Conservation (phyloP, 495 filamentous ascomycete species). For the Hypoxylon cercidicola region DNA sequence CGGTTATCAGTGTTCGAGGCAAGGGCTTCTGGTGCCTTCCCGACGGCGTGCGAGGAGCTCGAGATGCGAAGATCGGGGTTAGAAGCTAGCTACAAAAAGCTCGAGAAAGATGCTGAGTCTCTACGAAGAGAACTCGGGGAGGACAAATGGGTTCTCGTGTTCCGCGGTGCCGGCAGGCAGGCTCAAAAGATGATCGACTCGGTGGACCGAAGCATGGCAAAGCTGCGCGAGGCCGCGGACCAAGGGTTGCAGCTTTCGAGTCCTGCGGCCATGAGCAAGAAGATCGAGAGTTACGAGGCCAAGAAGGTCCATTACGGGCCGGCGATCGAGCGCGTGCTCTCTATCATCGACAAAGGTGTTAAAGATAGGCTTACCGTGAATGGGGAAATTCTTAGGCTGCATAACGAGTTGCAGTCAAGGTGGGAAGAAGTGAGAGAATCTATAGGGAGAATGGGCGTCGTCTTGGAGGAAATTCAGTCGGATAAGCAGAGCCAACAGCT, state of each 20-base stretch:
- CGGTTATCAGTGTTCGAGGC: conserved; percentile 83
- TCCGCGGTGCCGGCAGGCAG: conserved; percentile 90
- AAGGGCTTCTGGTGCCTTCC: conserved; percentile 79
- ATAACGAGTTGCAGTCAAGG: conserved; percentile 81
- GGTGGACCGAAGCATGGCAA: conserved; percentile 82
- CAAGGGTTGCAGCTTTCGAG: conserved; percentile 75
- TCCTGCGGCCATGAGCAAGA: conserved; percentile 72
- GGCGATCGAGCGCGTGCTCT: conserved; percentile 89
- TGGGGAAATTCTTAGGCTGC: conserved; percentile 86
- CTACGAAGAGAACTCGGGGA: conserved; percentile 89
- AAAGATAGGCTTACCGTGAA: conserved; percentile 92
- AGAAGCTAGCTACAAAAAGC: conserved; percentile 80
- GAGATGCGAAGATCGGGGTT: conserved; percentile 74
- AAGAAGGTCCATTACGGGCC: conserved; percentile 95
- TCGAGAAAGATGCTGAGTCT: conserved; percentile 87
- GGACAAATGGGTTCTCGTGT: conserved; percentile 94
- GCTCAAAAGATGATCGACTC: conserved; percentile 95
- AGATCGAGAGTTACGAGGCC: conserved; percentile 91
- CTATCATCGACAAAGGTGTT: conserved; percentile 92
- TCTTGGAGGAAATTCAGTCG: conserved; percentile 75
- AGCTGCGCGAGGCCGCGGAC: conserved; percentile 84
- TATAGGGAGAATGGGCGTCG: conserved; percentile 77
- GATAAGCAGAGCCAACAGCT: conserved; percentile 77
- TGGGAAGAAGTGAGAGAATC: conserved; percentile 79
- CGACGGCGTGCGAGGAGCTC: conserved; percentile 89